phyloP scores from a whole-genome alignment of 257 asterid genomes.

The Rubia yunnanensis region DNA sequence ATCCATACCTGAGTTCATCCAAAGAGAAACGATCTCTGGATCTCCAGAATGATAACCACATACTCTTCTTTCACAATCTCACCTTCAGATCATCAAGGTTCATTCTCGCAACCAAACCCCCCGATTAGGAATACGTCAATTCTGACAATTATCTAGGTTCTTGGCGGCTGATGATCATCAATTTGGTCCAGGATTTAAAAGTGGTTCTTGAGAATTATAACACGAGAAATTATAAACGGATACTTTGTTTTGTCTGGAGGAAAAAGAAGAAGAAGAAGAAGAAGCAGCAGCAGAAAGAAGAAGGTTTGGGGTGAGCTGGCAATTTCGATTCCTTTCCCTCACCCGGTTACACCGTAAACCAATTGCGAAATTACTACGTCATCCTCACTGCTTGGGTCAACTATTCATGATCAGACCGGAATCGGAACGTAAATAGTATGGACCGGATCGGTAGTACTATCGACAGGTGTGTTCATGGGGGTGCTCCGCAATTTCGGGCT shows the following conservation, averaged over 20 bases:
- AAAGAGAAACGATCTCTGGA: constrained; percentile 86
- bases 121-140: neutral
- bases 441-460: too few relatives aligned
- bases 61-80: constrained; percentile 27
- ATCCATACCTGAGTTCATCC: constrained; percentile 78
- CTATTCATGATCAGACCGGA: neutral
- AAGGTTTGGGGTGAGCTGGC: constrained; percentile 5
- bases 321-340: neutral
- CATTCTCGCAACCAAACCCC: neutral
- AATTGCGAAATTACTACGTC: neutral
- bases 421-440: neutral
- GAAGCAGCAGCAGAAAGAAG: neutral
- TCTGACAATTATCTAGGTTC: neutral
- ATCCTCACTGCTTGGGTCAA: neutral
- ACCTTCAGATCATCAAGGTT: constrained; percentile 1
- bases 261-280: neutral
- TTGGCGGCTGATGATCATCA: neutral
- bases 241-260: neutral
- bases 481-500: too few relatives aligned
- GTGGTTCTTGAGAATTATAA: neutral
- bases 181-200: neutral
- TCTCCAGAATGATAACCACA: constrained; percentile 97
- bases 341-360: neutral
- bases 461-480: too few relatives aligned
- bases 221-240: neutral